phyloP scores from a whole-genome alignment of 768 basidiomycete species.

The Suillus lakei region DNA sequence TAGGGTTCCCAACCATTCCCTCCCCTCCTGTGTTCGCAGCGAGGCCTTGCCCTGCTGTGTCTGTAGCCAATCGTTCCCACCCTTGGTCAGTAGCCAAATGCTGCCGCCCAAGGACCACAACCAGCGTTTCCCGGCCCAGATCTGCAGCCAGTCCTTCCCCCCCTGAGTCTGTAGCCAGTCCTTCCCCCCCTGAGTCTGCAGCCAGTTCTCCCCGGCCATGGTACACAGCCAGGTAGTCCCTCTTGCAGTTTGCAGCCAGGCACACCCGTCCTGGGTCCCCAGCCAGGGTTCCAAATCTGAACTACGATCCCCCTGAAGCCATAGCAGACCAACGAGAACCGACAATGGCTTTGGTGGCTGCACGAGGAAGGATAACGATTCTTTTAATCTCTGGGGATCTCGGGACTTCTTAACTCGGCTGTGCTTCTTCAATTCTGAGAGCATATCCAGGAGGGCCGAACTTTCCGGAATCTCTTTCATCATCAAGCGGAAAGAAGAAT shows the following conservation, averaged over 20 bases:
- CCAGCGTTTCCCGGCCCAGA: neutral
- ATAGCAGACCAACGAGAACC: neutral
- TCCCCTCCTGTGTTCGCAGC: neutral
- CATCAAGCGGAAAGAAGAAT: conserved; percentile 2
- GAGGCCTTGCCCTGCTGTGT: neutral
- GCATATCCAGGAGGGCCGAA: neutral
- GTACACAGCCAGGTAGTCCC: neutral
- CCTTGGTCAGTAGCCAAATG: neutral
- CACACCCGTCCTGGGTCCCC: neutral
- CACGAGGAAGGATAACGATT: neutral
- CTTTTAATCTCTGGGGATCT: neutral
- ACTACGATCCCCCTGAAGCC: neutral
- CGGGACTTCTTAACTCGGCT: neutral
- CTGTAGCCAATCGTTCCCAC: neutral
- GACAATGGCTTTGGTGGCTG: neutral
- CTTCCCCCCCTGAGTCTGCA: neutral
- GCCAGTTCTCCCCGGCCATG: neutral
- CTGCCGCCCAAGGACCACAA: neutral
- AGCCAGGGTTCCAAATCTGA: neutral
- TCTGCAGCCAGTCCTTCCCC: neutral
- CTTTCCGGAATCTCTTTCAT: neutral
- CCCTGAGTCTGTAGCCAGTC: neutral
- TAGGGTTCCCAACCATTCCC: neutral
- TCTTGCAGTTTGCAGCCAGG: neutral
- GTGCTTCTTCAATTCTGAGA: neutral